These are phyloP conservation scores for Earliella scabrosa DNA, from an alignment of 1,284 basidiomycete genomes.

Conservation along the genomic window DNA sequence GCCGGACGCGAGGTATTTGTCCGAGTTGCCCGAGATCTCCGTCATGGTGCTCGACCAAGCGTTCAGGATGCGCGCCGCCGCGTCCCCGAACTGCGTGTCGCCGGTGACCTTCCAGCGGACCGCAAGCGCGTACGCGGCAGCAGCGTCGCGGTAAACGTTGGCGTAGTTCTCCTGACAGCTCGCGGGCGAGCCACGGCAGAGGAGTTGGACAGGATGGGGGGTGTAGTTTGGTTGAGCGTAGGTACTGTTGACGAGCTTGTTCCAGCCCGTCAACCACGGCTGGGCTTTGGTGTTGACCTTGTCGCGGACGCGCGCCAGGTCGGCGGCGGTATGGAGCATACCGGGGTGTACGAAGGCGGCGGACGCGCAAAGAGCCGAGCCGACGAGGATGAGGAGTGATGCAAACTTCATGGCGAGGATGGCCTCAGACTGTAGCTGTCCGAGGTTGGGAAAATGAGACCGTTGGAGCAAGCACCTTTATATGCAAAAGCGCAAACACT, in stretches of 20 bases:
- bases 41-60: slow-evolving; percentile 7
- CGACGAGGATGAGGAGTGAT: neutral
- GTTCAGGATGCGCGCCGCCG: slow-evolving; percentile 2
- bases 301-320: neutral
- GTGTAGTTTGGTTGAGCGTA: slow-evolving; percentile 8
- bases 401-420: neutral
- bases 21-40: slow-evolving; percentile 11
- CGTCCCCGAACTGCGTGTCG: slow-evolving; percentile 1
- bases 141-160: slow-evolving; percentile 8
- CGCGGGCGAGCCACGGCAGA: slow-evolving; percentile 6
- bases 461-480: neutral
- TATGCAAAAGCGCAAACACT: too few species aligned
- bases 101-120: slow-evolving; percentile 4
- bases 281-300: neutral
- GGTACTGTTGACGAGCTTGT: slow-evolving; percentile 8
- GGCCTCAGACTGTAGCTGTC: neutral
- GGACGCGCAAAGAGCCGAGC: neutral
- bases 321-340: slow-evolving; percentile 5
- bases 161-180: slow-evolving; percentile 7
- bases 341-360: slow-evolving; percentile 10
- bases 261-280: slow-evolving; percentile 10
- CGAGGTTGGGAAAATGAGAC: neutral
- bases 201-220: slow-evolving; percentile 1
- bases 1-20: slow-evolving; percentile 9
- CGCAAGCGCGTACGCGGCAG: slow-evolving; percentile 5